Base-by-base conservation (phyloP, 331 rosid species). In the Ulmus americana region DNA sequence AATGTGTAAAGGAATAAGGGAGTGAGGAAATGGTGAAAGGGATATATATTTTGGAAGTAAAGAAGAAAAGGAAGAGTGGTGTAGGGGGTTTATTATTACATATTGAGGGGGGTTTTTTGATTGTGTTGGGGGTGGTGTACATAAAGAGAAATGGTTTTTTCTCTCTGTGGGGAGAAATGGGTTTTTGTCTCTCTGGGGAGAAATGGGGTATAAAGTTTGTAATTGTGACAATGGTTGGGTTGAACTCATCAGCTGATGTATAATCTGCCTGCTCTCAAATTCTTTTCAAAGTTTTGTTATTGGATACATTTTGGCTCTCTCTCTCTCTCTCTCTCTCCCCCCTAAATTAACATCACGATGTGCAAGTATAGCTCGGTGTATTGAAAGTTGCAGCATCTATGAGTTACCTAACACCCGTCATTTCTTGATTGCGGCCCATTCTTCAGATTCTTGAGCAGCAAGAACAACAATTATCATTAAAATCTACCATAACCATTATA, bases 1-100 rank as follows among this genome's bases (percentile, higher is more conserved):
- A 56, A 71, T 82, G 85, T 90, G 83, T 79, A 90, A 83, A 90
- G 78, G 86, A 86, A 85, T 82, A 85, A 77, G 52, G 66, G 52
- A 64, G 55, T n/a, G 53, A 39, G 48, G 79, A 70, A 78, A 82
- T 59, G 86, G 82, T 64, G 78, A 76, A 78, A 77, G 58, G 84
- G 72, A 74, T 78, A 76, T 74, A 74, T 65, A 44, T 40, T 60
- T 67, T 75, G 73, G 76, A 51, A 64, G 71, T 22, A 55, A 64
- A 63, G 75, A 73, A 73, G 69, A 81, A 18, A 72, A 67, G 79
- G 72, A 74, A 55, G 14, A 22, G 39, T 49, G 52, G 67, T 75
- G 68, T 77, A 79, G 95, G 79, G 71, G 78, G 68, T 75, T 72
- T 77, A 78, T 77, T 46, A 20, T 69, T 38, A 71, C 77, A 77